Evolutionary conservation across 495 filamentous ascomycete genomes (phyloP).

Genomic region (Neurospora tetrasperma): DNA sequence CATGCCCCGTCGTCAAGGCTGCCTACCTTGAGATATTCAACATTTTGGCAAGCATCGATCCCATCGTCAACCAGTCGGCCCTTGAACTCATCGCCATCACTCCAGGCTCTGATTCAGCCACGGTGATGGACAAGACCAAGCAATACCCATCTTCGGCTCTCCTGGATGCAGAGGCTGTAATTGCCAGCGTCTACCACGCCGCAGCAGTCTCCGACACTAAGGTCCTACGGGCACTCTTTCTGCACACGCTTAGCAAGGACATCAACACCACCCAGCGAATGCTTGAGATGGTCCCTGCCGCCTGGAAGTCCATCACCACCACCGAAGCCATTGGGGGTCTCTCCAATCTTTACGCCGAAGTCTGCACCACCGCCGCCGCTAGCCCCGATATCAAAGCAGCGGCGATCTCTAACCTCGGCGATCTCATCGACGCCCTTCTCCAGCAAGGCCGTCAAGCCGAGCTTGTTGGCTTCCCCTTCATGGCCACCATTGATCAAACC

Average conservation of each 20-base stretch:
- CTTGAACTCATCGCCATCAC: constrained; percentile 1
- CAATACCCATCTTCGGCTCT: constrained; percentile 12
- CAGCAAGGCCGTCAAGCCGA: not conserved
- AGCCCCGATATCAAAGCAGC: constrained; percentile 28
- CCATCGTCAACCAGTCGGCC: not conserved
- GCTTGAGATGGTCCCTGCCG: constrained; percentile 20
- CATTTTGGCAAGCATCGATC: constrained; percentile 16
- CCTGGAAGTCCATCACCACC: constrained; percentile 11
- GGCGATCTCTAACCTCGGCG: constrained; percentile 27
- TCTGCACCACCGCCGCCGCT: constrained; percentile 9
- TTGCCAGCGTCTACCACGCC: constrained; percentile 13
- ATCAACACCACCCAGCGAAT: constrained; percentile 22
- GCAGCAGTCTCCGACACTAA: constrained; percentile 6
- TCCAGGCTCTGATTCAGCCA: not conserved
- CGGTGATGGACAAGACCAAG: not conserved
- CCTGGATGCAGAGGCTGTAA: constrained; percentile 11
- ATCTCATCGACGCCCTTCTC: constrained; percentile 22
- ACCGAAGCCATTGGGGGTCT: constrained; percentile 7
- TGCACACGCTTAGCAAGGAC: constrained; percentile 8
- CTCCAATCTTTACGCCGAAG: constrained; percentile 16
- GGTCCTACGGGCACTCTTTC: constrained; percentile 11
- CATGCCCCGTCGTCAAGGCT: constrained; percentile 27
- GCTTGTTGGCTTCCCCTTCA: not conserved
- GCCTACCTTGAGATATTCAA: constrained; percentile 34
- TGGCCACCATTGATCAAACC: constrained; percentile 17